Base-by-base conservation (phyloP, 2,329 filamentous ascomycete genomes). In the Cytospora chrysosperma region DNA sequence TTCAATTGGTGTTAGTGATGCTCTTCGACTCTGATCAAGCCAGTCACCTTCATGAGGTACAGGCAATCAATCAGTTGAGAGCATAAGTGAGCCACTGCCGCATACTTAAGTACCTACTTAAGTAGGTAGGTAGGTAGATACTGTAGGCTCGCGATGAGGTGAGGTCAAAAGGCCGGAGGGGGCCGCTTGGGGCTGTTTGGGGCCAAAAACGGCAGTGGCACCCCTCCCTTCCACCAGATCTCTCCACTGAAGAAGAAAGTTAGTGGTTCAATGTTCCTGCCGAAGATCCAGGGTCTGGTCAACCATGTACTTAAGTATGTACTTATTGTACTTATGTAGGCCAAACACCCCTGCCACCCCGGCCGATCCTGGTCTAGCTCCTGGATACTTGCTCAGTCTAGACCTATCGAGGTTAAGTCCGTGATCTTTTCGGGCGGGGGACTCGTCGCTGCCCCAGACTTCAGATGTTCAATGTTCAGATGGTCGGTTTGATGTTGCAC, bases 361-460 rank as follows among this genome's bases (percentile, higher is more conserved):
- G 17, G 17, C 40, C 2, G 13, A 37, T 24, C 49, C 24, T 50
- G n/a, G 58, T 13, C 37, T 62, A 58, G 59, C 50, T 28, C 54
- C 54, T 47, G 56, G 49, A 62, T 64, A 64, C 59, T 64, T 64
- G 62, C 62, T 64, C 62, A 64, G 2, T 28, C 54, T 62, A 64
- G 34, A 56, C 62, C 55, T 28, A 7, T 56, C 15, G 12, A 37
- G 62, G 15, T n/a, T 34, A 64, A 62, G 54, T n/a, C n/a, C 32
- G 10, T n/a, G 19, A 40, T 21, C 47, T 32, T 37, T 59, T 30
- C 19, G n/a, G n/a, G 17, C 13, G 19, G 47, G 15, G 56, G 30
- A n/a, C 19, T 17, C 28, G 12, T 27, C n/a, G 52, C 3, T 32
- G 26, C 32, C 52, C 52, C 53, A 52, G 51, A 30, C 60, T 32